Evolutionary conservation across 371 early-diverging fungal genomes (phyloP).

Genomic region (Nematocida homosporus): DNA sequence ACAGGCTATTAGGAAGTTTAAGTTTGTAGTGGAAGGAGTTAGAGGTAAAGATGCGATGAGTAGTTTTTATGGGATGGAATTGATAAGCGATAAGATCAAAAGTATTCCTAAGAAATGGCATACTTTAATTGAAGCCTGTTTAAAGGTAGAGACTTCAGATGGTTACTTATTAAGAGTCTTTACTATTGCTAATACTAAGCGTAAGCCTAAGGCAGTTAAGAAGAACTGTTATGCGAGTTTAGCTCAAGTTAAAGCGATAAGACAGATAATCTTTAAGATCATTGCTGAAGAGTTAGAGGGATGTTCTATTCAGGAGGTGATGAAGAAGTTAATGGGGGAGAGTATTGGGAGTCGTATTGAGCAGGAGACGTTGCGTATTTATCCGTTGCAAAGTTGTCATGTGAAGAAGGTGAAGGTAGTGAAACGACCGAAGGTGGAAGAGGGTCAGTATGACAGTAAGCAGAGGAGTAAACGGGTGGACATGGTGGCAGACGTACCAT

Average conservation of each 20-base stretch:
- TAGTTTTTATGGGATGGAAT: slow-evolving; percentile 98
- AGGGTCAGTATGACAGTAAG: slow-evolving; percentile 27
- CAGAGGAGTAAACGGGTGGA: slow-evolving; percentile 44
- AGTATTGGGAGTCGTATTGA: slow-evolving; percentile 86
- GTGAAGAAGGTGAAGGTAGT: slow-evolving; percentile 98
- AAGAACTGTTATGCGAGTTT: slow-evolving; percentile 95
- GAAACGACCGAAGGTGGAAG: slow-evolving; percentile 69
- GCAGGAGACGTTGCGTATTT: slow-evolving; percentile 89
- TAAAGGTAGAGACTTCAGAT: slow-evolving; percentile 98
- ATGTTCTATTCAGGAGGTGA: slow-evolving; percentile 87
- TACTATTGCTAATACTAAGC: slow-evolving; percentile 91
- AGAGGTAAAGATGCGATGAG: slow-evolving; percentile 94
- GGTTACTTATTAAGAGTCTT: slow-evolving; percentile 96
- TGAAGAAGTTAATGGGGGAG: slow-evolving; percentile 80
- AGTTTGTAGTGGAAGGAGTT: slow-evolving; percentile 91
- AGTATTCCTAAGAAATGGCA: slow-evolving; percentile 99
- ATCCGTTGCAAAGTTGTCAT: slow-evolving; percentile 93
- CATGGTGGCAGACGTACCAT: slow-evolving; percentile 1
- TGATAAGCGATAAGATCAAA: slow-evolving; percentile 97
- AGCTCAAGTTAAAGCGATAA: slow-evolving; percentile 91
- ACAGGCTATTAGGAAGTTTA: slow-evolving; percentile 90
- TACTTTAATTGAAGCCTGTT: slow-evolving; percentile 91
- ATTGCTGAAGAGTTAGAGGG: slow-evolving; percentile 80
- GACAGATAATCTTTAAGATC: slow-evolving; percentile 99
- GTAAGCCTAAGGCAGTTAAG: slow-evolving; percentile 83